Conservation (phyloP, 305 asterid species). For the Fraxinus velutina region DNA sequence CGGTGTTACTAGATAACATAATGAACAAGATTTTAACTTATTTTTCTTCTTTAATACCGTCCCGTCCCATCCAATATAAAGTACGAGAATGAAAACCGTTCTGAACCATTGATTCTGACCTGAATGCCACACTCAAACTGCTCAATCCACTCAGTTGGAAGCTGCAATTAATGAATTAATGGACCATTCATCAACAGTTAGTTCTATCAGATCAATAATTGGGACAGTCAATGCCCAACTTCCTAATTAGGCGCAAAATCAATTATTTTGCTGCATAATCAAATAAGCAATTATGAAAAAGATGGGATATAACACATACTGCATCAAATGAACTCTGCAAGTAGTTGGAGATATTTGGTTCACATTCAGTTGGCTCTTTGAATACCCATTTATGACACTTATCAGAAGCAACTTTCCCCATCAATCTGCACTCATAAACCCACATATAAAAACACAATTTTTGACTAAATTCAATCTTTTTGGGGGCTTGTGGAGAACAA, state of each 20-base stretch:
- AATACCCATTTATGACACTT: constrained; percentile 99
- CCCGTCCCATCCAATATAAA: neutral
- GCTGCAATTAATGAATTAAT: constrained; percentile 56
- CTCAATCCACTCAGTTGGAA: constrained; percentile 95
- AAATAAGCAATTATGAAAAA: constrained; percentile 16
- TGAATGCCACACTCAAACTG: constrained; percentile 99
- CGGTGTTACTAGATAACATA: neutral
- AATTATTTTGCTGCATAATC: constrained; percentile 28
- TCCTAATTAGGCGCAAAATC: neutral
- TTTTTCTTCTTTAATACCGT: neutral
- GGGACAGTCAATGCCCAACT: constrained; percentile 32
- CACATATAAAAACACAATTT: constrained; percentile 12
- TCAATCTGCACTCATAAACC: constrained; percentile 66
- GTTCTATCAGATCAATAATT: constrained; percentile 38
- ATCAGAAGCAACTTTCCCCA: constrained; percentile 99
- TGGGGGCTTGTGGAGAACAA: constrained; percentile 20
- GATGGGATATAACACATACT: constrained; percentile 43
- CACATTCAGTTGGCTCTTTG: constrained; percentile 96
- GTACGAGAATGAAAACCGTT: constrained; percentile 4
- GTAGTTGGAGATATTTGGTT: constrained; percentile 93
- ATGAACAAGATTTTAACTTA: neutral
- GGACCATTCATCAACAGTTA: constrained; percentile 36
- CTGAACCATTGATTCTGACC: constrained; percentile 40
- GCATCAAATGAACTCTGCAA: constrained; percentile 99
- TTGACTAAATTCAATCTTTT: neutral